Evolutionary conservation across 1,284 basidiomycete species (phyloP).

Genomic region (Boletus hoseneyae): DNA sequence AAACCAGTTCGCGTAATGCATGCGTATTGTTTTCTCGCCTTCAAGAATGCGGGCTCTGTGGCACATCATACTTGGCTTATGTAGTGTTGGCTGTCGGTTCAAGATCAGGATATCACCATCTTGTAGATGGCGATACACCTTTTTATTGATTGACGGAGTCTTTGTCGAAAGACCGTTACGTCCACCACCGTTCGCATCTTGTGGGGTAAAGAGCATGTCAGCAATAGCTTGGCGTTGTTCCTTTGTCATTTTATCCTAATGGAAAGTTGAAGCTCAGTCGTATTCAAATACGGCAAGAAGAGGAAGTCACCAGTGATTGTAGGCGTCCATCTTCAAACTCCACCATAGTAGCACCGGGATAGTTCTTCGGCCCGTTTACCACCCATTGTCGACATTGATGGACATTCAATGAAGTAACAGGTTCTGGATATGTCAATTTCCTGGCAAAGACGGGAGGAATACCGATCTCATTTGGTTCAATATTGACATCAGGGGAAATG

Average conservation of each 20-base stretch:
- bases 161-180: constrained; percentile 64
- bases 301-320: constrained; percentile 65
- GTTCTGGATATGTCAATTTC: constrained; percentile 97
- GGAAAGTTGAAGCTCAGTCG: constrained; percentile 4
- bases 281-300: not conserved
- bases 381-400: constrained; percentile 89
- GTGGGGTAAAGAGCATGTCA: constrained; percentile 94
- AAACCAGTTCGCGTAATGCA: constrained; percentile 99
- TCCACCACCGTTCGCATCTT: constrained; percentile 60
- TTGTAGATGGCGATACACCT: constrained; percentile 92
- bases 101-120: constrained; percentile 97
- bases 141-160: constrained; percentile 86
- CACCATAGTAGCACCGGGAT: constrained; percentile 94
- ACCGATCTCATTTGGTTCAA: constrained; percentile 99
- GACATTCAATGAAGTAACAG: constrained; percentile 91
- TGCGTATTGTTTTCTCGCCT: constrained; percentile 98
- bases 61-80: constrained; percentile 99
- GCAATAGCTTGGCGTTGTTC: constrained; percentile 95
- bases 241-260: constrained; percentile 77
- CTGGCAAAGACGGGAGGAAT: constrained; percentile 97
- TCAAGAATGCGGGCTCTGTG: constrained; percentile 91
- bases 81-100: constrained; percentile 97
- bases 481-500: constrained; percentile 99
- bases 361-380: constrained; percentile 85
- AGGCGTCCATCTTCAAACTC: constrained; percentile 93